Evolutionary conservation across 495 filamentous ascomycete species (phyloP), one percentile per base, ranked within the genome.

Genomic region (Tuber indicum): DNA sequence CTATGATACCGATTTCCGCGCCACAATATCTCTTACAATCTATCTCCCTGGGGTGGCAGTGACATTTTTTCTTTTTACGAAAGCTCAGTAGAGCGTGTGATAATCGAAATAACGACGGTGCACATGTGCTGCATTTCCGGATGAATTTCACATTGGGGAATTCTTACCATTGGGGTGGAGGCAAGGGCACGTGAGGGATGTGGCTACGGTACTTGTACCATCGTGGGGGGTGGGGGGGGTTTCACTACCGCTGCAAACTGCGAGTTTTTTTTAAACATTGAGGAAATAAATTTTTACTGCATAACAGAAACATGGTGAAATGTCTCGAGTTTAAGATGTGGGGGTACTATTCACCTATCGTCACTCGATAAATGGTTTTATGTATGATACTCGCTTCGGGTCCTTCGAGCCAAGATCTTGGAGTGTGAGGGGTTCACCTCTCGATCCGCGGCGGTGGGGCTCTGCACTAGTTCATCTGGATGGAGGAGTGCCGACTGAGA

Each of bases 61-160:
- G n/a, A 23, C 19, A 6, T 49, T 49, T 47, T 47, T 47, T 19
- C 19, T 3, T 47, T 19, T 4, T n/a, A n/a, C n/a, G 26, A 2
- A 36, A 66, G 58, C 26, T 4, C 26, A 26, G 58, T 2, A 10
- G 58, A 36, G 58, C 58, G 26, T 66, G 58, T 66, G 58, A 66
- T 66, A 36, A 36, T 66, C 58, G 58, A 32, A 36, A 66, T 32
- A 17, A 66, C 32, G 26, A 26, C 52, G 26, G 26, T 1, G 26
- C 58, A 66, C 58, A 16, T 66, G 26, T 66, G n/a, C n/a, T n/a
- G n/a, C n/a, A n/a, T 62, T 62, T 66, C 58, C 26, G 58, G 58
- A 32, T 36, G 26, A 66, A 66, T 66, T 66, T 36, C 26, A 17
- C 58, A 36, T 26, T 66, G 12, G 26, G 7, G 26, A 10, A 8